Evolutionary conservation across 2,329 filamentous ascomycete species (phyloP).

Genomic region (Bipolaris victoriae): DNA sequence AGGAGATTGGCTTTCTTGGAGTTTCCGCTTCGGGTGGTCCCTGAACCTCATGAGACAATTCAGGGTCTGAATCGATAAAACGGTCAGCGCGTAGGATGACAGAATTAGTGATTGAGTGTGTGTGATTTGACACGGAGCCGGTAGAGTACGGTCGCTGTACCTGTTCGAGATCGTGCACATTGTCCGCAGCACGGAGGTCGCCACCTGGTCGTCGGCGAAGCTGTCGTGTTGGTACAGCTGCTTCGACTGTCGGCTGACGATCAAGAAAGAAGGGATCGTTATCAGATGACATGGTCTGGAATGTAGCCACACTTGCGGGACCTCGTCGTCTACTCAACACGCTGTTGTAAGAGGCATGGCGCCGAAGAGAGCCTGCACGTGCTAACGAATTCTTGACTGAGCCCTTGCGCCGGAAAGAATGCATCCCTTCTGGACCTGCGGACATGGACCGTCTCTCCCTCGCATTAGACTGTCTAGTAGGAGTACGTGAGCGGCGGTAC

Average conservation of each 20-base stretch:
- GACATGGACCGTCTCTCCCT: conserved; percentile 39
- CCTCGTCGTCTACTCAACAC: conserved; percentile 59
- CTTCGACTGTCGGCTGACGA: conserved; percentile 30
- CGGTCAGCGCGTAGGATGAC: conserved; percentile 44
- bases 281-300: conserved; percentile 50
- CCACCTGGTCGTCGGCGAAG: conserved; percentile 57
- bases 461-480: conserved; percentile 25
- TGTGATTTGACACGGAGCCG: conserved; percentile 54
- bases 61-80: conserved; percentile 28
- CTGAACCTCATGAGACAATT: conserved; percentile 15
- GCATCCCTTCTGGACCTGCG: conserved; percentile 41
- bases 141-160: conserved; percentile 56
- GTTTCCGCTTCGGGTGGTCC: conserved; percentile 17
- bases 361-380: conserved; percentile 54
- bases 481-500: conserved; percentile 27
- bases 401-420: conserved; percentile 44
- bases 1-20: conserved; percentile 45
- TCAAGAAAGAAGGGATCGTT: conserved; percentile 51
- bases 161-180: conserved; percentile 54
- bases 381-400: conserved; percentile 39
- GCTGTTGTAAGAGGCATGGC: conserved; percentile 67
- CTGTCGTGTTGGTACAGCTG: conserved; percentile 41
- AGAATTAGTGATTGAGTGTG: conserved; percentile 49
- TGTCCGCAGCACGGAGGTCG: conserved; percentile 55
- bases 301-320: conserved; percentile 66